These are phyloP conservation scores for Cercospora sp. DNA, from an alignment of 2,329 filamentous ascomycete species.

Conservation along the genomic window DNA sequence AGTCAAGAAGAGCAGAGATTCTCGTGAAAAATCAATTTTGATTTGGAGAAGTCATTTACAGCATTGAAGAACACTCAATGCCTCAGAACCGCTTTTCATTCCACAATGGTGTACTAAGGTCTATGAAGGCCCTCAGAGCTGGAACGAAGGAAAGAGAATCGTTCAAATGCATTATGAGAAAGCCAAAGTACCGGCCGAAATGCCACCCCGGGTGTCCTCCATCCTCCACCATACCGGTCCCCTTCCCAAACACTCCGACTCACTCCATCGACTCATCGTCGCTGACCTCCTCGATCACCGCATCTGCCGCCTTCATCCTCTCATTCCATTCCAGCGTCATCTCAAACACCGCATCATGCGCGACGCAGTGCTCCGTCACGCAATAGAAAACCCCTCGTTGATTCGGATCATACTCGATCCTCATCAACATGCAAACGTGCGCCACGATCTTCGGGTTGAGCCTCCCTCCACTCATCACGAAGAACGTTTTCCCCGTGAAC, in stretches of 20 bases:
- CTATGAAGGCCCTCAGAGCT: neutral
- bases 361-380: neutral
- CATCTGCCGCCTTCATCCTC: neutral
- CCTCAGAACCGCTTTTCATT: neutral
- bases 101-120: neutral
- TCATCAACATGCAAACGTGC: neutral
- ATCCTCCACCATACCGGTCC: neutral
- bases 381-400: neutral
- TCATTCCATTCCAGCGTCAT: neutral
- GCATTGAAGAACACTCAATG: too few species aligned
- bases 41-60: too few species aligned
- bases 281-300: neutral
- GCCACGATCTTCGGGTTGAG: neutral
- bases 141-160: neutral
- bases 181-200: neutral
- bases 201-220: neutral
- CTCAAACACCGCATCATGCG: slow-evolving; percentile 2
- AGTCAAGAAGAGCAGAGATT: too few species aligned
- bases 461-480: neutral
- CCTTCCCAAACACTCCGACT: neutral
- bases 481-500: neutral
- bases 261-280: neutral
- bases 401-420: neutral
- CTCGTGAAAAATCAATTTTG: too few species aligned
- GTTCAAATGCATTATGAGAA: neutral